Conservation (phyloP, 192 early-diverging fungal genomes). For the Linnemannia zychae region DNA sequence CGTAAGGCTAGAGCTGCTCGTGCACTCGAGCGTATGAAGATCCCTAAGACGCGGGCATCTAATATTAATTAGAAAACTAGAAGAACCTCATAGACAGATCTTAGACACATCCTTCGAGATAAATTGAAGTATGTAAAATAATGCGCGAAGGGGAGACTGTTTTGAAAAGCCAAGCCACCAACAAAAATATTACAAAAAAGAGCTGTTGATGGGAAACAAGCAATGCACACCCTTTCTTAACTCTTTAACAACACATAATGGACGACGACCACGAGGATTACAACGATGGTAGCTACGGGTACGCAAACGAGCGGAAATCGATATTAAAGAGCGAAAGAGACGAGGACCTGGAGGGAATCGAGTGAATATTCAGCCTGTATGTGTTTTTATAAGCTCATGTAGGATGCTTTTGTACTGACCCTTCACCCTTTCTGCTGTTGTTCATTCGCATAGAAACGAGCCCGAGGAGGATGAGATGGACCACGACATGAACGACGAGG, state of each 20-base stretch:
- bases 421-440: background rate
- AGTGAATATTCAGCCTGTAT: background rate
- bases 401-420: background rate
- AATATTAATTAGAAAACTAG: background rate
- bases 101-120: background rate
- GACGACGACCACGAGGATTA: constrained; percentile 43
- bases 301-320: background rate
- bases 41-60: background rate
- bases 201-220: background rate
- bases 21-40: constrained; percentile 22
- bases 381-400: background rate
- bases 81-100: background rate
- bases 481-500: constrained; percentile 33
- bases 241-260: constrained; percentile 25
- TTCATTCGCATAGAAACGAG: constrained; percentile 23
- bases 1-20: constrained; percentile 3
- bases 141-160: background rate
- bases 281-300: constrained; percentile 42
- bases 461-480: constrained; percentile 54
- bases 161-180: background rate
- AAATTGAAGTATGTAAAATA: background rate
- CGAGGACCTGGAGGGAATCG: no score
- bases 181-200: constrained; percentile 3
- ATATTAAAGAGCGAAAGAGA: background rate
- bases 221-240: background rate